Evolutionary conservation across 257 asterid species (phyloP), one percentile per base, ranked within the genome.

Genomic region (Verbena officinalis): DNA sequence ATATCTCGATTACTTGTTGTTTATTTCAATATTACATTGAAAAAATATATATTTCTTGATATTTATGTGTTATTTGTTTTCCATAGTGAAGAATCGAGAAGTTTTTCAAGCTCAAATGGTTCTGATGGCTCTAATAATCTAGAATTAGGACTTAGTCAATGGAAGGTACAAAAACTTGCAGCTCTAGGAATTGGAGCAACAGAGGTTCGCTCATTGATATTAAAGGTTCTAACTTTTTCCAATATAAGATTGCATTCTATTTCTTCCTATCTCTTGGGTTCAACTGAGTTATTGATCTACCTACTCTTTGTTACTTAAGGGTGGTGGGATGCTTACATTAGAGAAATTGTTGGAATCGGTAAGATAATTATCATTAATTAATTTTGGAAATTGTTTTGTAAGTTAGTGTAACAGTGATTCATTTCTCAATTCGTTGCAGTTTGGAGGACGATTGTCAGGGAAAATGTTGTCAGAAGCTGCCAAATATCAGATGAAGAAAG

Each of bases 321-420:
- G 96, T 40, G 95, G 99, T 31, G 97, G 97, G 74, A 78, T 85
- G 82, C 82, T 94, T 69, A 86, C 97, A 14, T 40, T 94, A 69
- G 89, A 88, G 77, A 88, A 81, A 76, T 9, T 90, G 69, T 74
- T 86, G 75, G 83, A 79, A 56, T 67, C 73, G 90, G 97, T 94
- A 82, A 70, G 81, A 77, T 45, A 53, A 49, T 36, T 45, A 77
- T 17, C 39, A 55, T 68, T 38, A 20, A 20, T 53, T 49, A 81
- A 66, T 12, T 34, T 73, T 33, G 40, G 21, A 5, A 34, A 64
- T 59, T 11, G 6, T 53, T 60, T 64, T 70, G 36, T 19, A 40
- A 2, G 33, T 77, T 69, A 53, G 67, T 58, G 55, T n/a, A 63
- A 46, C 40, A 27, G 56, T 50, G 48, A 71, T 22, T 49, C 68